Conservation (phyloP, 805 yeast species). For the Teunomyces barrocoloradensis region DNA sequence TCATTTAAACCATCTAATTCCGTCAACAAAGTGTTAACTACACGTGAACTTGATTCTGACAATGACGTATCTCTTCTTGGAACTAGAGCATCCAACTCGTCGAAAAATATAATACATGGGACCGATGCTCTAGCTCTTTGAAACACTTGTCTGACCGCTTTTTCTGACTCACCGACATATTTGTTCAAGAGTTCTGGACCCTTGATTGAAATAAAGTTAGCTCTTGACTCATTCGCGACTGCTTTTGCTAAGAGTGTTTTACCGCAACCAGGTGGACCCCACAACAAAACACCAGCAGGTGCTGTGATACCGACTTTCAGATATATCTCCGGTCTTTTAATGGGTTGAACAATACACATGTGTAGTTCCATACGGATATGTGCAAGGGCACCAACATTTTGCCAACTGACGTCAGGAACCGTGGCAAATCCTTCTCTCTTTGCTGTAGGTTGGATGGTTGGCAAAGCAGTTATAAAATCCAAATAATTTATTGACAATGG, state of each 20-base stretch:
- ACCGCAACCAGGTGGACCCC: slow-evolving; percentile 99
- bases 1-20: slow-evolving; percentile 95
- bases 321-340: slow-evolving; percentile 85
- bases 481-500: slow-evolving; percentile 72
- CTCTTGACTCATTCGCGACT: slow-evolving; percentile 95
- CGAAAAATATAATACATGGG: slow-evolving; percentile 94
- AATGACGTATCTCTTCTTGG: slow-evolving; percentile 88
- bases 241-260: slow-evolving; percentile 95
- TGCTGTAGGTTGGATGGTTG: slow-evolving; percentile 94
- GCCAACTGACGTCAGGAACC: slow-evolving; percentile 96
- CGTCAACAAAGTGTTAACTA: slow-evolving; percentile 89
- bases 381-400: slow-evolving; percentile 85
- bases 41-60: slow-evolving; percentile 88
- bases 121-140: slow-evolving; percentile 88
- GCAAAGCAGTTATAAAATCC: slow-evolving; percentile 83
- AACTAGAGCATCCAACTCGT: slow-evolving; percentile 93
- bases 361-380: slow-evolving; percentile 84
- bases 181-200: slow-evolving; percentile 95
- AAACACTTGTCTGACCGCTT: slow-evolving; percentile 91
- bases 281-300: slow-evolving; percentile 93
- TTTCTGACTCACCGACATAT: slow-evolving; percentile 94
- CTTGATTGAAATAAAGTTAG: slow-evolving; percentile 91
- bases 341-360: slow-evolving; percentile 97
- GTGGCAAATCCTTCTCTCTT: slow-evolving; percentile 99
- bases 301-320: slow-evolving; percentile 91